Base-by-base conservation (phyloP, 495 filamentous ascomycete species). In the Xylaria cubensis region DNA sequence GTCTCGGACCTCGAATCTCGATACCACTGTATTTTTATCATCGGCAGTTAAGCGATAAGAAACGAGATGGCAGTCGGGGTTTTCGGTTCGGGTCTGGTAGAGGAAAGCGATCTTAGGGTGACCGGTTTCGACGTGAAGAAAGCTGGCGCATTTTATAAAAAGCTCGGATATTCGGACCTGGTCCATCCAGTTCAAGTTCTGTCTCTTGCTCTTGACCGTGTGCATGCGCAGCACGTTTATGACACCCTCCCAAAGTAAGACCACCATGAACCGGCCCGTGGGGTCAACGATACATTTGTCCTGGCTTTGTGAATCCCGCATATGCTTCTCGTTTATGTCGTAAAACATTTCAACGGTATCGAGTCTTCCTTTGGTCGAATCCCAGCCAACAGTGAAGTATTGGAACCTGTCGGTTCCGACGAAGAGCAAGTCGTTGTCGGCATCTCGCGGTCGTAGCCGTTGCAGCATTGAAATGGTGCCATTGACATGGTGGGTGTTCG, bases 341-440 rank as follows among this genome's bases (percentile, higher is more conserved):
- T 90, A 87, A 73, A 89, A 93, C 34, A 81, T 86, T 69, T 92
- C 88, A 50, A 92, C 85, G 19, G 93, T 97, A 39, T 87, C 87
- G 1, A 97, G 81, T 71, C 87, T 83, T 29, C 84, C 83, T n/a
- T 79, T 85, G 10, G 87, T 76, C 15, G 84, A 71, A 80, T 97
- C 91, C 96, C 96, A 99, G 0, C 86, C 89, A 19, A 97, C 81
- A 7, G 93, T 96, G 78, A 97, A 97, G 81, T 97, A 98, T 70
- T 92, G 90, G 75, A 91, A 93, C 67, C 93, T 90, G 77, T 97
- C 92, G 13, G 96, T 98, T 42, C 93, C 95, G 72, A 99, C 87
- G 78, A 99, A 97, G 74, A 99, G 89, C 74, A 98, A 90, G 74
- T 98, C 94, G 10, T 91, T 95, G 6, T 83, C 77, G 21, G 92